phyloP scores from a whole-genome alignment of 495 filamentous ascomycete genomes.

The Amphirosellinia nigrospora region DNA sequence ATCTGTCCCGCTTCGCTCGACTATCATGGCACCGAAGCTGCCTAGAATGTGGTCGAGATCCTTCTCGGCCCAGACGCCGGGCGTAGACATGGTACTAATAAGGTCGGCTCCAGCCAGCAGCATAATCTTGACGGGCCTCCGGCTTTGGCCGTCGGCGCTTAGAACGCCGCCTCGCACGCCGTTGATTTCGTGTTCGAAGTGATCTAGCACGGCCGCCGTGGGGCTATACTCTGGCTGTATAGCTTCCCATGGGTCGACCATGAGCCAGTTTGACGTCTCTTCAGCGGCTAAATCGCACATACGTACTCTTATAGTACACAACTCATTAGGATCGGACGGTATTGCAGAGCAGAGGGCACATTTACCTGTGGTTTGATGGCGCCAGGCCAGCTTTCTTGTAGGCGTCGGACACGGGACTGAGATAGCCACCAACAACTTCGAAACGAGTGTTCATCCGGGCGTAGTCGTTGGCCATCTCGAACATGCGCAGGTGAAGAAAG shows the following conservation, averaged over 20 bases:
- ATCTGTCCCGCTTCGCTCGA: constrained; percentile 89
- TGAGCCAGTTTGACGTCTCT: constrained; percentile 75
- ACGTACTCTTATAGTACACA: constrained; percentile 35
- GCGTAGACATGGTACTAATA: constrained; percentile 69
- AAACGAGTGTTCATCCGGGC: constrained; percentile 73
- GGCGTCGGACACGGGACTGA: constrained; percentile 75
- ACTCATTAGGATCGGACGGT: not conserved
- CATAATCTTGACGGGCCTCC: constrained; percentile 65
- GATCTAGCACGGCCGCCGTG: constrained; percentile 86
- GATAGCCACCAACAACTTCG: constrained; percentile 84
- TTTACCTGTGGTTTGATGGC: constrained; percentile 71
- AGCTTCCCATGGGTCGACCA: constrained; percentile 75
- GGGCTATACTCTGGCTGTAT: constrained; percentile 80
- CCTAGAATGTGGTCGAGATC: constrained; percentile 91
- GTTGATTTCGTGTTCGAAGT: constrained; percentile 90
- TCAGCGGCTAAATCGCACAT: constrained; percentile 85
- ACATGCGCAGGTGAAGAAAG: constrained; percentile 91
- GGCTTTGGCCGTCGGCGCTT: constrained; percentile 61
- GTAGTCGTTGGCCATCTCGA: constrained; percentile 62
- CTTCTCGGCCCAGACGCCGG: constrained; percentile 77
- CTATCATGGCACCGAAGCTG: constrained; percentile 83
- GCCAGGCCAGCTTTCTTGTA: constrained; percentile 93
- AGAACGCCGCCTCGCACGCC: constrained; percentile 75
- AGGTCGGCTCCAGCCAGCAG: constrained; percentile 84
- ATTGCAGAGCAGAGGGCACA: not conserved